phyloP scores from a whole-genome alignment of 164 flowering plant species.

The Litsea cubeba region DNA sequence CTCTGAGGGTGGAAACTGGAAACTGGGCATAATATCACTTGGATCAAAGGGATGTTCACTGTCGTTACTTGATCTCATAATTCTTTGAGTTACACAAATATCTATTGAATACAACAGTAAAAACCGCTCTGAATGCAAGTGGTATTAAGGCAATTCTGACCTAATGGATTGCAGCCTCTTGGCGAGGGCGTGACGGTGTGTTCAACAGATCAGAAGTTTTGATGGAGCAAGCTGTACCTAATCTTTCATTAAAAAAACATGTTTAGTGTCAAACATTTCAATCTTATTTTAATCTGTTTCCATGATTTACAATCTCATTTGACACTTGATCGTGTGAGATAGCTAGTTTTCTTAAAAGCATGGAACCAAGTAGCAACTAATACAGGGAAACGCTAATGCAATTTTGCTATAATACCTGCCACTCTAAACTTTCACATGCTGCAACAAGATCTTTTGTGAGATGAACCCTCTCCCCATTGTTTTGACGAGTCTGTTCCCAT shows the following conservation, averaged over 20 bases:
- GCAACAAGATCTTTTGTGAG: slow-evolving; percentile 61
- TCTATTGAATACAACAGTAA: not conserved
- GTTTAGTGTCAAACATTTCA: no score
- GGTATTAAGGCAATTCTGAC: not conserved
- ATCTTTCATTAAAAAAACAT: not conserved
- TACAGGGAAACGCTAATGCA: not conserved
- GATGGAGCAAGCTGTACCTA: not conserved
- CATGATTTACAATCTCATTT: no score
- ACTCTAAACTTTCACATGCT: slow-evolving; percentile 71
- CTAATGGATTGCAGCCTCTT: not conserved
- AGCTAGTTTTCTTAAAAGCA: not conserved
- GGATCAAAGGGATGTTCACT: not conserved
- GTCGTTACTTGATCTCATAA: not conserved
- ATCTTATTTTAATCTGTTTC: no score
- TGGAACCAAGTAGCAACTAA: not conserved
- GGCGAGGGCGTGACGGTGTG: not conserved
- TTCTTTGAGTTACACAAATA: not conserved
- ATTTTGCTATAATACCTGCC: slow-evolving; percentile 62
- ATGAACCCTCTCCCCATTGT: slow-evolving; percentile 41
- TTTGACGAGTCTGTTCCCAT: slow-evolving; percentile 58
- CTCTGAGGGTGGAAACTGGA: not conserved
- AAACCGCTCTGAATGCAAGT: not conserved
- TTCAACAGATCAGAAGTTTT: not conserved
- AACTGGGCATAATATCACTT: not conserved
- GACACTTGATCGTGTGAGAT: not conserved